Conservation (phyloP, 2,329 filamentous ascomycete genomes). For the Xylariaceae sp. region DNA sequence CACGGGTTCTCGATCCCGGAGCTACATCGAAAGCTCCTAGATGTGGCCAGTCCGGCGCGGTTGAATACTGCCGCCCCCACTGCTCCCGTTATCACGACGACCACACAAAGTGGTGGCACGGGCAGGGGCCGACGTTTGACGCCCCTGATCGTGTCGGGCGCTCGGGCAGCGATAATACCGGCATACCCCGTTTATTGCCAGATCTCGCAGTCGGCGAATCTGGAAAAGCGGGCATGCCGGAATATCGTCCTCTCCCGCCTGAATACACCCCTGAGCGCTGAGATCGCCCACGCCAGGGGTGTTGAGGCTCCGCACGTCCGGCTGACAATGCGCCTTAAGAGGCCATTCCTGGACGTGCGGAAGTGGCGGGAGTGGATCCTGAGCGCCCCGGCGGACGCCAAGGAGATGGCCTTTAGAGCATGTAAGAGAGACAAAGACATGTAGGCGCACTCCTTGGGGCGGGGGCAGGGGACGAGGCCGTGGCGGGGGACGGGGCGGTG, state of each 20-base stretch:
- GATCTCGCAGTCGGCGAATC: not conserved
- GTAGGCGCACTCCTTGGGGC: not conserved
- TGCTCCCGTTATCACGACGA: not conserved
- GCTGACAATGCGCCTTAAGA: conserved; percentile 5
- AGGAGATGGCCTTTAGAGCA: conserved; percentile 1
- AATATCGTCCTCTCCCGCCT: conserved; percentile 14
- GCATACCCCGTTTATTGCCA: conserved; percentile 14
- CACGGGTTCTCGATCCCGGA: conserved; percentile 10
- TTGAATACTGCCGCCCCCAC: not conserved
- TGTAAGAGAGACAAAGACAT: not conserved
- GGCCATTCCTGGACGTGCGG: conserved; percentile 7
- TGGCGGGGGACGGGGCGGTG: too few relatives aligned
- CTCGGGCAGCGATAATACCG: not conserved
- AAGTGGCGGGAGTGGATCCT: conserved; percentile 17
- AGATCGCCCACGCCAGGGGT: not conserved
- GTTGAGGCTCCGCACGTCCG: not conserved
- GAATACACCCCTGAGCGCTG: not conserved
- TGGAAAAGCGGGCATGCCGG: not conserved
- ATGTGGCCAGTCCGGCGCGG: not conserved
- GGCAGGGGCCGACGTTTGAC: not conserved
- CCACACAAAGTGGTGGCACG: not conserved
- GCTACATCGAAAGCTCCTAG: conserved; percentile 15
- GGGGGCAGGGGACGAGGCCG: not conserved
- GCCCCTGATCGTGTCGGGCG: not conserved
- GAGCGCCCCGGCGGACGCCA: conserved; percentile 4